Evolutionary conservation across 2,329 filamentous ascomycete genomes (phyloP), one percentile per base, ranked within the genome.

Genomic region (Alternaria gansuensis): DNA sequence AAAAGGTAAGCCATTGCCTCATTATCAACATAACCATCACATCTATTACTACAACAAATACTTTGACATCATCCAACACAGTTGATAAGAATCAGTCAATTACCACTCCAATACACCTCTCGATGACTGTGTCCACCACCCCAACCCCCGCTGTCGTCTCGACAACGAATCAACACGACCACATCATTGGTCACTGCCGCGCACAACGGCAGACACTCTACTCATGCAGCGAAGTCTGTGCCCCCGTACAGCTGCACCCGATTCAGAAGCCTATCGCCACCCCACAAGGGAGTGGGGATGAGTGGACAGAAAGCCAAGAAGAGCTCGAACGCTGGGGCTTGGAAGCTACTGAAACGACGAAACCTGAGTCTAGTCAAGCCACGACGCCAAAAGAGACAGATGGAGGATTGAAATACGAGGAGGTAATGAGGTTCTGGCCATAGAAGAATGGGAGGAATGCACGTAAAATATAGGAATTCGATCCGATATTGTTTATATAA

Each of bases 321-420:
- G 57, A 59, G 31, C 51, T 63, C 21, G 57, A 56, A 21, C 58
- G 58, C 24, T 61, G 58, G 58, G 58, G 58, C 11, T 54, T 61
- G 36, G 33, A 41, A n/a, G 39, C 39, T 11, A 31, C 31, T 2
- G 31, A 51, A 2, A n/a, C 17, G 11, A 28, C 36, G 0, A 51
- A 43, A 10, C 8, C 36, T 3, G n/a, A 21, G 2, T 43, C 29
- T 10, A 55, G 37, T 17, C 14, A 41, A 50, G 26, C n/a, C 7
- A 17, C 52, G n/a, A 13, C 28, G 5, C 44, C 44, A 28, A 34
- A 13, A 10, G 43, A 49, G 4, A 34, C 36, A 10, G 44, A 45
- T 24, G 33, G 28, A 3, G 10, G 39, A 14, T 21, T 57, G 26
- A 51, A 23, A 9, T 52, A 33, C 14, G 54, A 39, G 33, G 54